Percentiles rank a stretch among this genome's conserved stretches.
Evolutionary conservation across 495 filamentous ascomycete genomes (phyloP).

Genomic region (Tuber melanosporum): DNA sequence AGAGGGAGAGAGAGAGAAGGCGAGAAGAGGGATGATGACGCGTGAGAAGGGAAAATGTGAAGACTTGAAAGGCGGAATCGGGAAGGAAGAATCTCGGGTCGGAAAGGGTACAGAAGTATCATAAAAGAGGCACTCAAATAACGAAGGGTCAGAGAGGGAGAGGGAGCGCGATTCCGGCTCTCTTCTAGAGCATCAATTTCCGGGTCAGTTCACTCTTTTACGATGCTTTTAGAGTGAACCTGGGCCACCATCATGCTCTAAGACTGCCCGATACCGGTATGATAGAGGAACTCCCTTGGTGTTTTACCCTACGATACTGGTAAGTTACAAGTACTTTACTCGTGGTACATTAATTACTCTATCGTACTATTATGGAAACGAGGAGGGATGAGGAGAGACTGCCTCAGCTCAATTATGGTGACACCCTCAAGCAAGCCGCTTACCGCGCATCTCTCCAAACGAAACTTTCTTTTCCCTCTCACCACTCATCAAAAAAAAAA

Average conservation of each 20-base stretch:
- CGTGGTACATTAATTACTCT: no score
- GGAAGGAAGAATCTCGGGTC: neutral
- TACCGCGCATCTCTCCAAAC: neutral
- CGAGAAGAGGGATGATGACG: neutral
- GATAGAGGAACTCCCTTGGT: neutral
- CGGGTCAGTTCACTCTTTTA: neutral
- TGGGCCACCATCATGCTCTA: neutral
- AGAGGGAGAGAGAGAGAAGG: slow-evolving; percentile 1
- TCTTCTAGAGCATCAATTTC: neutral
- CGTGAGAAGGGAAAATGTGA: neutral
- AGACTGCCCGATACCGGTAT: neutral
- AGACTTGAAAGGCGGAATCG: neutral
- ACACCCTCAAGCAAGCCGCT: neutral
- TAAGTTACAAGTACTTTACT: no score
- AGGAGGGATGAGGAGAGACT: neutral
- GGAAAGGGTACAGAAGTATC: neutral
- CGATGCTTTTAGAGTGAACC: neutral
- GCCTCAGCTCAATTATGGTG: neutral
- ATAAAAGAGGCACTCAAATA: slow-evolving; percentile 23
- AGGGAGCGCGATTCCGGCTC: slow-evolving; percentile 4
- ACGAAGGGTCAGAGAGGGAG: slow-evolving; percentile 9
- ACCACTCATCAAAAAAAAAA: neutral
- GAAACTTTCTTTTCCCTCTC: no score
- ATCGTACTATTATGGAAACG: no score
- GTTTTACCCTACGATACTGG: neutral